Percentiles rank a stretch among this genome's conserved stretches.
These are phyloP conservation scores for Niebla homalea DNA, from an alignment of 495 filamentous ascomycete genomes.

Conservation along the genomic window DNA sequence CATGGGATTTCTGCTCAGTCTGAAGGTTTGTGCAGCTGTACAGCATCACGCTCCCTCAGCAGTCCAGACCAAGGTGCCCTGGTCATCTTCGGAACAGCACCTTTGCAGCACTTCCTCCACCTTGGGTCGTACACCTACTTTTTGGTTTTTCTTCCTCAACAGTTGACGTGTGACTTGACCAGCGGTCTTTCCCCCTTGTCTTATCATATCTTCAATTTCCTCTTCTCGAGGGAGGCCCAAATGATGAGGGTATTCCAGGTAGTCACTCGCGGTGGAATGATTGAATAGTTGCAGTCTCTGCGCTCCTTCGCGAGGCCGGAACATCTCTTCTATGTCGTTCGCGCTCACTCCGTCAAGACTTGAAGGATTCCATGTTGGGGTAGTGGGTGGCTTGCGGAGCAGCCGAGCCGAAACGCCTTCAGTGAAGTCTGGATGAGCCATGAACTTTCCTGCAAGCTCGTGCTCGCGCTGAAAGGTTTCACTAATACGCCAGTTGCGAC, in stretches of 20 bases:
- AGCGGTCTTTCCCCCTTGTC: constrained; percentile 19
- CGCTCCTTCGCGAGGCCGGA: constrained; percentile 35
- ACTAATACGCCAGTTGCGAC: constrained; percentile 58
- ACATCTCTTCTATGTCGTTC: constrained; percentile 44
- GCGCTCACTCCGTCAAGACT: constrained; percentile 46
- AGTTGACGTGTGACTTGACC: constrained; percentile 37
- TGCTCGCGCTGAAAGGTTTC: constrained; percentile 77
- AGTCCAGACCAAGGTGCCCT: constrained; percentile 17
- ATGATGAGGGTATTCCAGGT: constrained; percentile 52
- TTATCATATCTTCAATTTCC: constrained; percentile 48
- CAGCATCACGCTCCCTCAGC: too few relatives aligned
- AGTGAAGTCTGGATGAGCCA: constrained; percentile 75
- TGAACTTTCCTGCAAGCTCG: constrained; percentile 67
- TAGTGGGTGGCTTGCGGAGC: constrained; percentile 46
- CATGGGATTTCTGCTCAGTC: too few relatives aligned
- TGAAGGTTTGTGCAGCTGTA: too few relatives aligned
- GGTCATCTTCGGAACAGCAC: constrained; percentile 27
- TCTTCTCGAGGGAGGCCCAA: constrained; percentile 62
- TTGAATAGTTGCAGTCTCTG: constrained; percentile 39
- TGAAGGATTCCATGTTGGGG: constrained; percentile 58
- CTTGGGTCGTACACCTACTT: constrained; percentile 41
- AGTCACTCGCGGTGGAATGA: constrained; percentile 30
- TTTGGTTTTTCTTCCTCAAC: constrained; percentile 27
- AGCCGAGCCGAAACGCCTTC: constrained; percentile 71
- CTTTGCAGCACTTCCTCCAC: constrained; percentile 44